Evolutionary conservation across 2,329 filamentous ascomycete genomes (phyloP).

Genomic region (Neopestalotiopsis sp.): DNA sequence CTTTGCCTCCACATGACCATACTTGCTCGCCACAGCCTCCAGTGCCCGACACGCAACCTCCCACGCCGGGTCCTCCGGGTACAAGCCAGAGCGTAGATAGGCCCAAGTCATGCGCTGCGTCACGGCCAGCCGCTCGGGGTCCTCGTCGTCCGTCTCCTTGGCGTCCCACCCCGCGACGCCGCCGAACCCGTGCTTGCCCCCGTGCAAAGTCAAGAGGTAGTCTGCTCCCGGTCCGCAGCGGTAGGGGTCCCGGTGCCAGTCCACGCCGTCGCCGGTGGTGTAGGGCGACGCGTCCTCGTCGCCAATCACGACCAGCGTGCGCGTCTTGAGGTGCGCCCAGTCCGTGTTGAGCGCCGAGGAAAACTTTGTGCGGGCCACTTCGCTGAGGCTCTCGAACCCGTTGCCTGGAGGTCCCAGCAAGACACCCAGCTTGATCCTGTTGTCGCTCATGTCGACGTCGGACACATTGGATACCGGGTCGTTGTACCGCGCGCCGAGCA

Average conservation of each 20-base stretch:
- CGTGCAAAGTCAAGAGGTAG: conserved; percentile 38
- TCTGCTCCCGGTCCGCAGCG: conserved; percentile 38
- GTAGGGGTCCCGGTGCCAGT: conserved; percentile 47
- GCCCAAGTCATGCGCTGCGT: conserved; percentile 45
- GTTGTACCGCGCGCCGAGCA: conserved; percentile 42
- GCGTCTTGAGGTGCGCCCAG: conserved; percentile 41
- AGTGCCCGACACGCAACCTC: conserved; percentile 35
- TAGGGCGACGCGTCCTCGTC: conserved; percentile 42
- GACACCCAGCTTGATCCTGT: conserved; percentile 44
- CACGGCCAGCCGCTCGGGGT: conserved; percentile 37
- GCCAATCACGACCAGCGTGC: conserved; percentile 44
- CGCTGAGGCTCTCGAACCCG: conserved; percentile 36
- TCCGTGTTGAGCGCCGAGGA: conserved; percentile 38
- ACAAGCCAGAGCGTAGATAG: conserved; percentile 42
- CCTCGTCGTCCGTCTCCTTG: conserved; percentile 40
- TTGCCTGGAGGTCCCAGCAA: conserved; percentile 39
- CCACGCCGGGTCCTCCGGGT: conserved; percentile 41
- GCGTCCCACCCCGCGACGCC: conserved; percentile 45
- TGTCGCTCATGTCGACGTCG: conserved; percentile 29
- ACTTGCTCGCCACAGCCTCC: conserved; percentile 16
- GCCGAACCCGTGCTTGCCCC: conserved; percentile 43
- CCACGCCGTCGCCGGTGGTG: conserved; percentile 39
- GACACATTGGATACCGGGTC: conserved; percentile 31
- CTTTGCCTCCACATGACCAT: neutral
- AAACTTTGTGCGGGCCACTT: conserved; percentile 33